These are phyloP conservation scores for Syzygium syzygioides DNA, from an alignment of 441 rosid genomes.

Conservation along the genomic window DNA sequence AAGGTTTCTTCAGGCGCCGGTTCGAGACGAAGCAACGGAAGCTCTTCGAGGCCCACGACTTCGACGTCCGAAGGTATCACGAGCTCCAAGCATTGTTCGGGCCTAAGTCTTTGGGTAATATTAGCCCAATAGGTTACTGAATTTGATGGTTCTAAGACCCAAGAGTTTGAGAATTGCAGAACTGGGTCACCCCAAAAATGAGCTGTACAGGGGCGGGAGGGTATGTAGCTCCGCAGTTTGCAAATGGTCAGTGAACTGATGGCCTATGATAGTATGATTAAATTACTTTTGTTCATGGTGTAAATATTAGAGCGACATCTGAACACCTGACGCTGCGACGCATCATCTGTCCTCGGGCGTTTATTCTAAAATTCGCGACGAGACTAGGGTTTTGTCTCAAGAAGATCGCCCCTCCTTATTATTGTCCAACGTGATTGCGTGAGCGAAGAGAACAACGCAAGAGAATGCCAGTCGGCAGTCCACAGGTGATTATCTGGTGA, in stretches of 20 bases:
- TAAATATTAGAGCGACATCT: not conserved
- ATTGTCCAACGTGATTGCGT: not conserved
- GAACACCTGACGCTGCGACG: not conserved
- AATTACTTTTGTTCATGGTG: not conserved
- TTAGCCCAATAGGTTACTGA: not conserved
- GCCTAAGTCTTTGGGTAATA: not conserved
- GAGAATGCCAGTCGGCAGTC: too few relatives aligned
- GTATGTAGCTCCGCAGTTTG: not conserved
- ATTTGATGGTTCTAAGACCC: not conserved
- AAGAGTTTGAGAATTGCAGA: not conserved
- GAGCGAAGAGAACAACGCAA: too few relatives aligned
- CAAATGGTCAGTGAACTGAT: not conserved
- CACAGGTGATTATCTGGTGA: too few relatives aligned
- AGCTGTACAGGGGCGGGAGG: not conserved
- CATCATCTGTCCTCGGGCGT: not conserved
- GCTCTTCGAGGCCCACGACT: not conserved
- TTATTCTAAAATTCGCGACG: not conserved
- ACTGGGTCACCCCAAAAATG: not conserved
- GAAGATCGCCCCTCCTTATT: not conserved
- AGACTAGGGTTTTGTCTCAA: not conserved
- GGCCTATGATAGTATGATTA: not conserved
- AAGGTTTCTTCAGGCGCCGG: slow-evolving; percentile 9
- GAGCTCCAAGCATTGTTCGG: not conserved
- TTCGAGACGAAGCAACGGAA: slow-evolving; percentile 9
- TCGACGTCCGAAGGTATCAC: not conserved